These are phyloP conservation scores for Pythium aristosporum DNA, from an alignment of 352 stramenopile species.

Conservation along the genomic window DNA sequence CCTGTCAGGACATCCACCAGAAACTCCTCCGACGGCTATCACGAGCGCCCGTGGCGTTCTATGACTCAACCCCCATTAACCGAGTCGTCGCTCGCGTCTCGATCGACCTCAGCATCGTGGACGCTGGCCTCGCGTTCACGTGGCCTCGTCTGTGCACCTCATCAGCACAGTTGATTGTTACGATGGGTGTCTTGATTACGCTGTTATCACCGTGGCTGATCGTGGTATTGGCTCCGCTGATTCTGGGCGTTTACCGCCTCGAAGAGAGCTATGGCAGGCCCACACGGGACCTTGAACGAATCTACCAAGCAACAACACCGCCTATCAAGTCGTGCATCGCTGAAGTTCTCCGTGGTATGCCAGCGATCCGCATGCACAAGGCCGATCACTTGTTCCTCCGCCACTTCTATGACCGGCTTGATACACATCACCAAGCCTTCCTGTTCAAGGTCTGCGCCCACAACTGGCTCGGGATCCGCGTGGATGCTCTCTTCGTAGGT, in stretches of 20 bases:
- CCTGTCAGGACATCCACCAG: slow-evolving; percentile 49
- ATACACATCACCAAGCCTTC: slow-evolving; percentile 60
- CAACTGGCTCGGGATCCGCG: slow-evolving; percentile 50
- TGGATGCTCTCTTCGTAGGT: slow-evolving; percentile 9
- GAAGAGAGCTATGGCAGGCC: slow-evolving; percentile 92
- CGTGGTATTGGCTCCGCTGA: slow-evolving; percentile 59
- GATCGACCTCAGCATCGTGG: slow-evolving; percentile 67
- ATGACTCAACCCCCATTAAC: slow-evolving; percentile 71
- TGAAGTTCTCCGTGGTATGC: slow-evolving; percentile 92
- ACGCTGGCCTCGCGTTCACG: slow-evolving; percentile 50
- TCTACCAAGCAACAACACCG: slow-evolving; percentile 89
- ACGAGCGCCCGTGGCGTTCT: slow-evolving; percentile 70
- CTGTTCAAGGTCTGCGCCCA: slow-evolving; percentile 62
- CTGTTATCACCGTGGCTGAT: slow-evolving; percentile 36
- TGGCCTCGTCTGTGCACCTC: slow-evolving; percentile 32
- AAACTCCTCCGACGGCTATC: slow-evolving; percentile 55
- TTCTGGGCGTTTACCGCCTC: slow-evolving; percentile 51
- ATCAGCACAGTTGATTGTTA: slow-evolving; percentile 34
- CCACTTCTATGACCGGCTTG: slow-evolving; percentile 51
- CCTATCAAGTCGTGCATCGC: slow-evolving; percentile 94
- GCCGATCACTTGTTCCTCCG: slow-evolving; percentile 44
- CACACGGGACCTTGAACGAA: slow-evolving; percentile 90
- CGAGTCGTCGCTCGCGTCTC: slow-evolving; percentile 72
- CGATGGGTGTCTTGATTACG: slow-evolving; percentile 11
- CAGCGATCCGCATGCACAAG: slow-evolving; percentile 88